Conservation (phyloP, 2,329 filamentous ascomycete species). For the Hortaea werneckii region DNA sequence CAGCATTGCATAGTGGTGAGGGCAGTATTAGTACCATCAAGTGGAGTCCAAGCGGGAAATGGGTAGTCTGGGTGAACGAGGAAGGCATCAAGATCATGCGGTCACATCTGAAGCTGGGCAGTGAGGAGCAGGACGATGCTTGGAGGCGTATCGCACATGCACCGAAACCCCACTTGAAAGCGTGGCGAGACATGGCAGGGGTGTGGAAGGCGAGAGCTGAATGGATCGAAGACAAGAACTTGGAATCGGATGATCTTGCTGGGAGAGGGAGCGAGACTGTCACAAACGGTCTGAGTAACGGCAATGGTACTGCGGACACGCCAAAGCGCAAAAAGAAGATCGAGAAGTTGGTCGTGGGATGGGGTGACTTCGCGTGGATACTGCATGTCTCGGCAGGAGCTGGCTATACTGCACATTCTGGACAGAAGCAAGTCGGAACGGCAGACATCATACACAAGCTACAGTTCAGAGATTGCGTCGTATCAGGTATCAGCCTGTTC, state of each 20-base stretch:
- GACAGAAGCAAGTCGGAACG: conserved; percentile 63
- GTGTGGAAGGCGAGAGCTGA: conserved; percentile 89
- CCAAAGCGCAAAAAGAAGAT: conserved; percentile 24
- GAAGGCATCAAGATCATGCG: conserved; percentile 98
- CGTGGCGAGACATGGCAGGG: conserved; percentile 92
- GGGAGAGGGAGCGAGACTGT: conserved; percentile 25
- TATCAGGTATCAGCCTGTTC: conserved; percentile 95
- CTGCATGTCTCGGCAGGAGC: conserved; percentile 77
- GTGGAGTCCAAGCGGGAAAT: conserved; percentile 88
- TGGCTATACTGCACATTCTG: conserved; percentile 49
- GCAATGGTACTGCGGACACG: conserved; percentile 13
- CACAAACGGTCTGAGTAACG: conserved; percentile 19
- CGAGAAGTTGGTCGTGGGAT: conserved; percentile 83
- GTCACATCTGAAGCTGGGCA: conserved; percentile 71
- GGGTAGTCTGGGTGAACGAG: conserved; percentile 91
- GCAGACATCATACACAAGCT: conserved; percentile 89
- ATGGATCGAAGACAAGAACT: conserved; percentile 77
- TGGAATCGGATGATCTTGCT: conserved; percentile 61
- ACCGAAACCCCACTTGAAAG: conserved; percentile 72
- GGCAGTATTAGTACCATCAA: conserved; percentile 84
- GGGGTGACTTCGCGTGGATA: conserved; percentile 94
- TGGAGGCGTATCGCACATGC: conserved; percentile 95
- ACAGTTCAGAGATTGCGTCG: conserved; percentile 85
- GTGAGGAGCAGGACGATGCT: conserved; percentile 64
- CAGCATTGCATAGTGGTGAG: conserved; percentile 80